A percentile compares a stretch with the other conserved stretches of the same genome.
These are phyloP conservation scores for Zanthoxylum bungeanum DNA, from an alignment of 345 rosid genomes.

Conservation along the genomic window DNA sequence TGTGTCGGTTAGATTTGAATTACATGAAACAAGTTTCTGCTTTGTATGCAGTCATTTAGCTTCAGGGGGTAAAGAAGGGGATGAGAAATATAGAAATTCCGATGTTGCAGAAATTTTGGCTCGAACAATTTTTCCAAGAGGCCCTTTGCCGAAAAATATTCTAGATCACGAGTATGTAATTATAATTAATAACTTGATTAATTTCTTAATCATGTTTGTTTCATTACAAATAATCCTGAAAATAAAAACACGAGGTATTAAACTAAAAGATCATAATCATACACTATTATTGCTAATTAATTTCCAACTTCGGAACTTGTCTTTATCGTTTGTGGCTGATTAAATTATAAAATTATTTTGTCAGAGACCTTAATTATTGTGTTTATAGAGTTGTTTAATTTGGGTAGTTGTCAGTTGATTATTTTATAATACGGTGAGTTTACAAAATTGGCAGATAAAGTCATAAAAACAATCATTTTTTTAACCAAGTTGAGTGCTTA, in stretches of 20 bases:
- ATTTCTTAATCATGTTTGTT: slow-evolving; percentile 14
- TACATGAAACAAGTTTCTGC: slow-evolving; percentile 79
- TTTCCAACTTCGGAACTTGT: slow-evolving; percentile 27
- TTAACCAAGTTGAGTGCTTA: slow-evolving; percentile 21
- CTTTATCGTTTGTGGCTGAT: slow-evolving; percentile 14
- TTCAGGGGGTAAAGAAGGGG: slow-evolving; percentile 79
- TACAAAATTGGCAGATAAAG: slow-evolving; percentile 15
- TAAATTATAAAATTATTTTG: neutral
- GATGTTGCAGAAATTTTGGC: slow-evolving; percentile 56
- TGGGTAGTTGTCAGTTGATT: slow-evolving; percentile 19
- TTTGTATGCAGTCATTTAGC: slow-evolving; percentile 79
- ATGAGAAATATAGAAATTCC: slow-evolving; percentile 61
- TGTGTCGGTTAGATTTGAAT: slow-evolving; percentile 62
- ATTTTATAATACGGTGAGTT: slow-evolving; percentile 1
- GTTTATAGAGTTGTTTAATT: neutral
- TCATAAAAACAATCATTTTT: slow-evolving; percentile 1
- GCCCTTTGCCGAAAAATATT: slow-evolving; percentile 55
- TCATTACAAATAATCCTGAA: slow-evolving; percentile 10
- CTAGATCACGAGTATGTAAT: slow-evolving; percentile 83
- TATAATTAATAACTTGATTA: slow-evolving; percentile 1
- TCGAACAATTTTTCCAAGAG: slow-evolving; percentile 62
- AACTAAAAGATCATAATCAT: neutral
- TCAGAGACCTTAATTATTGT: slow-evolving; percentile 1
- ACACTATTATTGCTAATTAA: slow-evolving; percentile 9
- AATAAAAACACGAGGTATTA: slow-evolving; percentile 10